A percentile compares a stretch with the other conserved stretches of the same genome.
phyloP scores from a whole-genome alignment of 2,329 filamentous ascomycete species.

The Neonectria neomacrospora region DNA sequence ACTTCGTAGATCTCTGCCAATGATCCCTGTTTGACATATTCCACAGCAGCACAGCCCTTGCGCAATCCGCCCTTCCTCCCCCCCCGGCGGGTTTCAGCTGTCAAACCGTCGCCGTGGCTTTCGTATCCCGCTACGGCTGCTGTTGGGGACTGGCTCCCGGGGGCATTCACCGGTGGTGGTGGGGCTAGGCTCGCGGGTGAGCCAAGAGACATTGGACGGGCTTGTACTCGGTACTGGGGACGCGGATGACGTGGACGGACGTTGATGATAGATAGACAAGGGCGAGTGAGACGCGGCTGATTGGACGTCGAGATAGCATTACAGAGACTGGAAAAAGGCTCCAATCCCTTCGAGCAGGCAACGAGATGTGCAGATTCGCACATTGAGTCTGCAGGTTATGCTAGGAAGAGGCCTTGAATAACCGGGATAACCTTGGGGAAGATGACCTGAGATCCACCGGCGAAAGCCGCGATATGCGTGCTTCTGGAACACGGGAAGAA shows the following conservation, averaged over 20 bases:
- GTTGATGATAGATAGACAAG: not conserved
- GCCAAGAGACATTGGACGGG: not conserved
- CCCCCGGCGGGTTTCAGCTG: not conserved
- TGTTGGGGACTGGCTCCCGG: not conserved
- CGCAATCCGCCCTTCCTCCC: not conserved
- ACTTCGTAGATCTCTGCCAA: conserved; percentile 6
- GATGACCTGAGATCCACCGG: not conserved
- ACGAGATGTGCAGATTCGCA: not conserved
- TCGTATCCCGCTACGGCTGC: not conserved
- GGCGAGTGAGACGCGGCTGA: not conserved
- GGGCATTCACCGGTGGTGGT: not conserved
- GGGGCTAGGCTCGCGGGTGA: not conserved
- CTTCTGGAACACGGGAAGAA: conserved; percentile 13
- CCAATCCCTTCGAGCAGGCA: not conserved
- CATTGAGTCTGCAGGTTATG: not conserved
- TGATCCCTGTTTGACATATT: conserved; percentile 4
- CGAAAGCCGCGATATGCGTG: not conserved
- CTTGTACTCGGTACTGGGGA: not conserved
- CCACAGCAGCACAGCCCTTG: not conserved
- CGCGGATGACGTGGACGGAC: not conserved
- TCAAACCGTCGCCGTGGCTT: not conserved
- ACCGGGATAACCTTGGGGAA: not conserved
- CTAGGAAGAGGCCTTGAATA: not conserved
- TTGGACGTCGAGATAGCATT: not conserved
- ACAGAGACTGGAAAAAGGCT: not conserved